Evolutionary conservation across 1,139 yeast species (phyloP).

Genomic region (Geotrichum citri-aurantii): DNA sequence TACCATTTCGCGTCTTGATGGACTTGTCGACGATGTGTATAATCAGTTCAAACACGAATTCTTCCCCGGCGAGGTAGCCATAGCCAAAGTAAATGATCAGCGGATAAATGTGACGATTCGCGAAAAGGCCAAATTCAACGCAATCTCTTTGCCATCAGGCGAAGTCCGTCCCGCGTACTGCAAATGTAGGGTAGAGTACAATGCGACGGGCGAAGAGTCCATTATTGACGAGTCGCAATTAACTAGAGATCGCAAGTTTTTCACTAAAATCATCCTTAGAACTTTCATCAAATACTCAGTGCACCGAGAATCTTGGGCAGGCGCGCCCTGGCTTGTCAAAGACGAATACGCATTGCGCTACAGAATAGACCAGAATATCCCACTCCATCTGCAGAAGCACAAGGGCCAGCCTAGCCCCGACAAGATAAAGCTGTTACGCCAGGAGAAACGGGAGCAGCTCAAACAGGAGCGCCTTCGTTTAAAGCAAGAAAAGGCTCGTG

Average conservation of each 20-base stretch:
- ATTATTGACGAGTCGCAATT: slow-evolving; percentile 64
- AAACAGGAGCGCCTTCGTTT: slow-evolving; percentile 14
- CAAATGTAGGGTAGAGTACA: slow-evolving; percentile 60
- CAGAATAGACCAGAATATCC: slow-evolving; percentile 35
- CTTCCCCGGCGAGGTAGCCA: slow-evolving; percentile 85
- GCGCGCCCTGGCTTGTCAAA: slow-evolving; percentile 97
- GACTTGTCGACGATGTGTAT: slow-evolving; percentile 73
- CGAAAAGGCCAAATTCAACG: slow-evolving; percentile 44
- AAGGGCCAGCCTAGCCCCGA: slow-evolving; percentile 20
- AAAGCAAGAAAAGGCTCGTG: slow-evolving; percentile 16
- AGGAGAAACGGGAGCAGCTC: slow-evolving; percentile 14
- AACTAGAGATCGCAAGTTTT: slow-evolving; percentile 75
- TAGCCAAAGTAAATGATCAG: slow-evolving; percentile 45
- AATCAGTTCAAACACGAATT: slow-evolving; percentile 71
- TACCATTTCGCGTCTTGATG: slow-evolving; percentile 76
- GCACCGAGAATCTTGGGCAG: slow-evolving; percentile 73
- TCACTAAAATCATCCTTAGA: slow-evolving; percentile 84
- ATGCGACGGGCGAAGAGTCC: slow-evolving; percentile 50
- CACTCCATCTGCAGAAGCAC: slow-evolving; percentile 29
- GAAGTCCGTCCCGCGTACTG: slow-evolving; percentile 55
- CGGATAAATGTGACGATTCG: slow-evolving; percentile 48
- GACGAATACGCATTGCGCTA: slow-evolving; percentile 48
- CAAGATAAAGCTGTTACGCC: slow-evolving; percentile 16
- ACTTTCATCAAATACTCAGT: slow-evolving; percentile 84
- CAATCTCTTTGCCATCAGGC: slow-evolving; percentile 41